Conservation (phyloP, 495 filamentous ascomycete species). For the Xylaria venustula region DNA sequence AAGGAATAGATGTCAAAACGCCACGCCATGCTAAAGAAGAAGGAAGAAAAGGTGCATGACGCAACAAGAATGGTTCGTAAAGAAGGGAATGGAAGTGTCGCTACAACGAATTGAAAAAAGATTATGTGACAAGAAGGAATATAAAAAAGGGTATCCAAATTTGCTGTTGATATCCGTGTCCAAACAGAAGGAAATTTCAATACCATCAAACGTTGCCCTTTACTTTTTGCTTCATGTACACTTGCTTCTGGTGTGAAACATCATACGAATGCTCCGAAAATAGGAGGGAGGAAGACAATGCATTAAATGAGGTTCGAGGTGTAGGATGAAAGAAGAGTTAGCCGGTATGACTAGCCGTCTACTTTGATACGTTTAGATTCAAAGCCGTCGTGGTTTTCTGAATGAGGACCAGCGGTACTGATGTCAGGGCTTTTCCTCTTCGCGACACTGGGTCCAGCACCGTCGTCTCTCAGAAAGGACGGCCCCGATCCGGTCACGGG, state of each 20-base stretch:
- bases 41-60: conserved; percentile 20
- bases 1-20: conserved; percentile 13
- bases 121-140: conserved; percentile 19
- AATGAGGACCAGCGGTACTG: conserved; percentile 26
- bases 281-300: not conserved
- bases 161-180: not conserved
- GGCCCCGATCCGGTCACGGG: conserved; percentile 72
- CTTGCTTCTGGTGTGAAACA: conserved; percentile 9
- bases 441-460: conserved; percentile 12
- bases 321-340: not conserved
- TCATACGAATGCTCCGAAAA: not conserved
- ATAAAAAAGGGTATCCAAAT: conserved; percentile 21
- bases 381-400: conserved; percentile 34
- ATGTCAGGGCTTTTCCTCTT: conserved; percentile 53
- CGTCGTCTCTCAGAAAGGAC: conserved; percentile 61
- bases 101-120: conserved; percentile 15
- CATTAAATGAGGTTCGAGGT: not conserved
- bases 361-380: conserved; percentile 47
- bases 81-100: conserved; percentile 17
- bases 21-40: conserved; percentile 31
- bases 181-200: not conserved
- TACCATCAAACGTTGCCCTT: not conserved
- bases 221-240: conserved; percentile 14
- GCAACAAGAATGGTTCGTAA: too few species aligned
- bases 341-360: conserved; percentile 24